Conservation (phyloP, 176 grass and related monocot species). For the Phoenix dactylifera region DNA sequence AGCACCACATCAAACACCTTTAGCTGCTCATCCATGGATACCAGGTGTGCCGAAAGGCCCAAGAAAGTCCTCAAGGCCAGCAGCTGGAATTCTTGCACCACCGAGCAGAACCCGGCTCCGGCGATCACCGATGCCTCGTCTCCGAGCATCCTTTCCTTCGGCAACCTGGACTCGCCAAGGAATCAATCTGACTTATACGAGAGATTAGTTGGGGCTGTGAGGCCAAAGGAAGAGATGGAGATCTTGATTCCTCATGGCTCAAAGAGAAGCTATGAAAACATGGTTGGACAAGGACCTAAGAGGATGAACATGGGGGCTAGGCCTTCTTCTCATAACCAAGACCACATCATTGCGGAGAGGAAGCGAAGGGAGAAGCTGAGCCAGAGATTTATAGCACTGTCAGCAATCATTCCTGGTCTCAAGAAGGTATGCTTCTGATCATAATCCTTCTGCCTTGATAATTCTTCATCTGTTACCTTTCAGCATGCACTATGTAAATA, state of each 20-base stretch:
- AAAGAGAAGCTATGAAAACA: constrained; percentile 54
- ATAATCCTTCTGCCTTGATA: background rate
- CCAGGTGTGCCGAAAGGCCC: constrained; percentile 19
- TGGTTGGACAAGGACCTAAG: constrained; percentile 24
- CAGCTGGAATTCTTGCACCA: constrained; percentile 91
- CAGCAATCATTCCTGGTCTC: constrained; percentile 10
- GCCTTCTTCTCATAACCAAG: constrained; percentile 7
- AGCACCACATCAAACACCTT: background rate
- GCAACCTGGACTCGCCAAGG: constrained; percentile 13
- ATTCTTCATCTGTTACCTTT: no score
- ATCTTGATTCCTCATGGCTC: constrained; percentile 17
- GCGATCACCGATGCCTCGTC: constrained; percentile 32
- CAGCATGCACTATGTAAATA: no score
- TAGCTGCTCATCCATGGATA: no score
- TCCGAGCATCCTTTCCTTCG: constrained; percentile 83
- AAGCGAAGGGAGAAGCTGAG: constrained; percentile 23
- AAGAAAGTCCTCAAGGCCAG: constrained; percentile 43
- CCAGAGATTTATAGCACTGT: constrained; percentile 20
- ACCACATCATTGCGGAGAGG: constrained; percentile 19
- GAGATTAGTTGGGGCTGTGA: constrained; percentile 12
- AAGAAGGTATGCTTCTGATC: constrained; percentile 6
- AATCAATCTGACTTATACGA: background rate
- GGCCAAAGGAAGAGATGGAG: constrained; percentile 53
- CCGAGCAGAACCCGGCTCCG: constrained; percentile 57
- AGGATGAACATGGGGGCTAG: background rate